Conservation (phyloP, 306 rosid species). For the Myrica gale region DNA sequence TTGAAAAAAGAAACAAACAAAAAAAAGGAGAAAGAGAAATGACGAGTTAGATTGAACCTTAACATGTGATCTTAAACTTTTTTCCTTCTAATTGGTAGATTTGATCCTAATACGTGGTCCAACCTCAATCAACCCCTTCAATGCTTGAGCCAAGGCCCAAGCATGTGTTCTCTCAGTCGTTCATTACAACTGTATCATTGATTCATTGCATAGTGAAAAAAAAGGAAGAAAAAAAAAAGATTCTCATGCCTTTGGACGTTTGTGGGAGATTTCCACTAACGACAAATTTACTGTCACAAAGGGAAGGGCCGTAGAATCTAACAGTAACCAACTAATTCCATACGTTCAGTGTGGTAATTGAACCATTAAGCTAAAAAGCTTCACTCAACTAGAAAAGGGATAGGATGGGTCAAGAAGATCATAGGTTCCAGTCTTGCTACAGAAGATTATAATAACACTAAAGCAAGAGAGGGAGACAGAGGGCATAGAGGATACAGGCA, state of each 20-base stretch:
- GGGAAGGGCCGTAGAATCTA: no score
- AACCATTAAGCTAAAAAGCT: background rate
- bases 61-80: background rate
- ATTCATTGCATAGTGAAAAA: background rate
- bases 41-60: constrained; percentile 11
- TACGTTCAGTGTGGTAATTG: background rate
- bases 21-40: constrained; percentile 22
- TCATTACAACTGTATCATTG: no score
- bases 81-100: no score
- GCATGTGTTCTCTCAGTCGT: background rate
- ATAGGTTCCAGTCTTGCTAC: background rate
- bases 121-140: background rate
- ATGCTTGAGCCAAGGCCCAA: constrained; percentile 2
- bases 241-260: constrained; percentile 42
- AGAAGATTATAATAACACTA: background rate
- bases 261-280: constrained; percentile 17
- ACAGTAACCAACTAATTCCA: background rate
- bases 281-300: no score
- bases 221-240: constrained; percentile 14
- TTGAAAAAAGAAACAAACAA: constrained; percentile 18
- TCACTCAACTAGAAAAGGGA: background rate
- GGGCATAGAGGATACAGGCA: background rate
- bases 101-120: no score
- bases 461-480: constrained; percentile 6
- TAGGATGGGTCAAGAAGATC: background rate